Percentiles rank a stretch among this genome's conserved stretches.
Evolutionary conservation across 495 filamentous ascomycete genomes (phyloP).

Genomic region (Beverwykella pulmonaria): DNA sequence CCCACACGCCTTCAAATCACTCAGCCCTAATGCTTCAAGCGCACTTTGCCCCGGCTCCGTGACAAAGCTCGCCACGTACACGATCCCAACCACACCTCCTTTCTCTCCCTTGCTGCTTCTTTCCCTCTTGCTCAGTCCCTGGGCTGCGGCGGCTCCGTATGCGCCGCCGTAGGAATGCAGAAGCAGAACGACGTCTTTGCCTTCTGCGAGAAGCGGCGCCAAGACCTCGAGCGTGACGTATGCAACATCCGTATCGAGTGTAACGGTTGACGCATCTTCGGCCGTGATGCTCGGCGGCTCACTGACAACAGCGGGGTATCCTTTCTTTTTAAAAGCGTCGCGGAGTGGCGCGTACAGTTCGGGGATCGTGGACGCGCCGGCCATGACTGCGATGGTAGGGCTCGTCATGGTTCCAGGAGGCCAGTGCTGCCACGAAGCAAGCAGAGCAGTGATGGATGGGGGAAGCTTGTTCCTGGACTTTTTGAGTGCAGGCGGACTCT

Average conservation of each 20-base stretch:
- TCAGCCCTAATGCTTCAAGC: background rate
- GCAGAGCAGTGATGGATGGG: too few species aligned
- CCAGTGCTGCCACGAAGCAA: background rate
- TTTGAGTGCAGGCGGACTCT: too few species aligned
- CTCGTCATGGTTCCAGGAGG: background rate
- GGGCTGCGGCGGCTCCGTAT: slow-evolving; percentile 4
- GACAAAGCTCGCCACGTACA: slow-evolving; percentile 6
- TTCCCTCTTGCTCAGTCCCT: slow-evolving; percentile 21
- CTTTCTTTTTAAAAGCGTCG: background rate
- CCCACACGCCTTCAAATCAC: background rate
- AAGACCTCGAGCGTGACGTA: background rate
- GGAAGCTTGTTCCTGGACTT: too few species aligned
- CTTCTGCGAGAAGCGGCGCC: background rate
- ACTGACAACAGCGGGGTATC: background rate
- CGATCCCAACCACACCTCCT: slow-evolving; percentile 14
- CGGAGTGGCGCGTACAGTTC: background rate
- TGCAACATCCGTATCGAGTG: background rate
- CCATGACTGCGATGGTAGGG: slow-evolving; percentile 4
- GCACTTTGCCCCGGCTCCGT: background rate
- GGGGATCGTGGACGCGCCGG: background rate
- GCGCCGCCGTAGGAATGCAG: slow-evolving; percentile 23
- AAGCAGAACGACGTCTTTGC: slow-evolving; percentile 23
- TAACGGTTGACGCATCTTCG: background rate
- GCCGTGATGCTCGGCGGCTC: background rate
- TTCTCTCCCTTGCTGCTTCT: slow-evolving; percentile 1